Base-by-base conservation (phyloP, 805 yeast species). In the Babjeviella inositovora region DNA sequence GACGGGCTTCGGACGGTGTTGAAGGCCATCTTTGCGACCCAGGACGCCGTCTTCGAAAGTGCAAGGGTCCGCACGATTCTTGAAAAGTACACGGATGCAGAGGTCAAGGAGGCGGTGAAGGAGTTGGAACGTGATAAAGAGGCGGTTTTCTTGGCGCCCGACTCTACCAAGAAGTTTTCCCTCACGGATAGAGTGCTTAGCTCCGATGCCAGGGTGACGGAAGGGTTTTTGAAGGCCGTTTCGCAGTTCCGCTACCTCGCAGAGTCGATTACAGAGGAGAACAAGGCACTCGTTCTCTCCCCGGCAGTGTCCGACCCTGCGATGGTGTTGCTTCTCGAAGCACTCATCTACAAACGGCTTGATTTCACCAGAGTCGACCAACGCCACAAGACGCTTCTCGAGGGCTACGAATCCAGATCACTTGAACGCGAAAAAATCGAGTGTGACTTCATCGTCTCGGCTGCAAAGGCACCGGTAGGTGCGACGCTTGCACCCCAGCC, bases 381-480 rank as follows among this genome's bases (percentile, higher is more conserved):
- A 24, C 46, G 59, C 7, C 56, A 65, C 27, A 56, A 50, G 9
- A 43, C 45, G 11, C 41, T 60, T n/a, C 55, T 64, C 24, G 54
- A 59, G 17, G 73, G 80, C 8, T 85, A 84, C 39, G 75, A 74
- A 18, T 76, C 94, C 1, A 61, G 94, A 30, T 53, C 67, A 11
- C 62, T 79, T 19, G 92, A 80, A 30, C 66, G 73, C 32, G 67
- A 59, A 19, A 71, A 57, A 41, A 59, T 65, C 23, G 81, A 62
- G 36, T 74, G 70, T 39, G 93, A 67, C 38, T 67, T 70, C 13
- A 55, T 65, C 12, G 40, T 61, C 12, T 47, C 50, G 25, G 26
- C 37, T 31, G 16, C 24, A 32, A 18, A 21, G 29, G 23, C 11
- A 18, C 11, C 9, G 23, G 11, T 20, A 27, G n/a, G 23, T 5